Evolutionary conservation across 345 rosid genomes (phyloP).

Genomic region (Excoecaria agallocha): DNA sequence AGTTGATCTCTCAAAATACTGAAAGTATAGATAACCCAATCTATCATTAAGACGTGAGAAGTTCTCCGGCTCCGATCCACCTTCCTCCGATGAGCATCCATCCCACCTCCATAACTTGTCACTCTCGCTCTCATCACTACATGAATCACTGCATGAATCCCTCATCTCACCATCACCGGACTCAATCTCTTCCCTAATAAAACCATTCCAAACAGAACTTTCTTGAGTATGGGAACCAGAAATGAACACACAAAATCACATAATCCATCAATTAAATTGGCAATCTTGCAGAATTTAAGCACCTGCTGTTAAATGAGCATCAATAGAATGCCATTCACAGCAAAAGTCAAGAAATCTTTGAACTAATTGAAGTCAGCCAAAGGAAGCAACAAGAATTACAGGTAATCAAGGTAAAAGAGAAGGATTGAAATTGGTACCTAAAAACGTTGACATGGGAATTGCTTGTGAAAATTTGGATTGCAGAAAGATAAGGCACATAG

Average conservation of each 20-base stretch:
- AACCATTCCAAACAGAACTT: neutral
- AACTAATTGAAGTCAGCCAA: neutral
- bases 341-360: neutral
- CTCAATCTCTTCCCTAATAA: constrained; percentile 72
- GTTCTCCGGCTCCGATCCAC: constrained; percentile 68
- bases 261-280: neutral
- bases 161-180: constrained; percentile 73
- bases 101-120: constrained; percentile 81
- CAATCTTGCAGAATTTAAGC: neutral
- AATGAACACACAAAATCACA: constrained; percentile 6
- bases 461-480: constrained; percentile 89
- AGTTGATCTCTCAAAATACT: constrained; percentile 86
- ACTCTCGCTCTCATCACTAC: constrained; percentile 83
- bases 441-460: constrained; percentile 58
- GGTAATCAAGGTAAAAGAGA: neutral
- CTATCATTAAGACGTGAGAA: constrained; percentile 63
- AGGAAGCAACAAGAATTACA: neutral
- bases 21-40: constrained; percentile 70
- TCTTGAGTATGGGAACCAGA: neutral
- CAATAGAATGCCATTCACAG: neutral
- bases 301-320: neutral
- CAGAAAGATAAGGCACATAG: constrained; percentile 96
- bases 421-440: constrained; percentile 42
- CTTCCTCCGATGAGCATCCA: constrained; percentile 86
- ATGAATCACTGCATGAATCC: constrained; percentile 79